phyloP scores from a whole-genome alignment of 2,329 filamentous ascomycete genomes.

The Paracamarosporium sp. region DNA sequence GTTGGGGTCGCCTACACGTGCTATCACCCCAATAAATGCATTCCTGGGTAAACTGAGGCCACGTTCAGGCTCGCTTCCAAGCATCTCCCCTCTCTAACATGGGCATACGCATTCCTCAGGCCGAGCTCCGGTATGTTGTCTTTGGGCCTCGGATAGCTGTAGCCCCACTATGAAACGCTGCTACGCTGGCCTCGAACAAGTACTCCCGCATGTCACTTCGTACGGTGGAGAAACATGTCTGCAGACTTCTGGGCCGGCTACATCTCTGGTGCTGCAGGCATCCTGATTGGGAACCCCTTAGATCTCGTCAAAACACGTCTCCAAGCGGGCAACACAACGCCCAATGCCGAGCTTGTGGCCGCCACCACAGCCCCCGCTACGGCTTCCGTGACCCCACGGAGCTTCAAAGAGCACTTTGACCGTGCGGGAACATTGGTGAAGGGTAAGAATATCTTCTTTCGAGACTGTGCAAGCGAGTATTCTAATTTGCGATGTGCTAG shows the following conservation, averaged over 20 bases:
- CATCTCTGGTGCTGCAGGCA: conserved; percentile 82
- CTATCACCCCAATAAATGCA: background rate
- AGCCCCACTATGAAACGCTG: conserved; percentile 10
- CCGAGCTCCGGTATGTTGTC: background rate
- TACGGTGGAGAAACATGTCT: conserved; percentile 65
- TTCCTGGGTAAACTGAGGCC: background rate
- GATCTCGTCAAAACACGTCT: conserved; percentile 81
- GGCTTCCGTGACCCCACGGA: conserved; percentile 12
- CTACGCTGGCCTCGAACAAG: conserved; percentile 15
- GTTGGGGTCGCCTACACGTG: background rate
- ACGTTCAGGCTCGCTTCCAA: background rate
- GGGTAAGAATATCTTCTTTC: conserved; percentile 28
- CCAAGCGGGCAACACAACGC: conserved; percentile 65
- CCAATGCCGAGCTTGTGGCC: conserved; percentile 3
- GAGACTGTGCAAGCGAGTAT: background rate
- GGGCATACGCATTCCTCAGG: background rate
- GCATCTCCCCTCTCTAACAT: background rate
- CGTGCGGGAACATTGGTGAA: conserved; percentile 44
- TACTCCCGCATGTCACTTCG: background rate
- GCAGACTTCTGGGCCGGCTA: conserved; percentile 96
- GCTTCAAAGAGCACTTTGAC: conserved; percentile 43
- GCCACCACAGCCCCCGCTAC: conserved; percentile 8
- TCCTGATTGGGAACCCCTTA: conserved; percentile 87
- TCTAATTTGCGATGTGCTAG: conserved; percentile 21
- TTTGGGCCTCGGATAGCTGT: conserved; percentile 12